Conservation (phyloP, 139 green algal species). For the Yamagishiella unicocca region DNA sequence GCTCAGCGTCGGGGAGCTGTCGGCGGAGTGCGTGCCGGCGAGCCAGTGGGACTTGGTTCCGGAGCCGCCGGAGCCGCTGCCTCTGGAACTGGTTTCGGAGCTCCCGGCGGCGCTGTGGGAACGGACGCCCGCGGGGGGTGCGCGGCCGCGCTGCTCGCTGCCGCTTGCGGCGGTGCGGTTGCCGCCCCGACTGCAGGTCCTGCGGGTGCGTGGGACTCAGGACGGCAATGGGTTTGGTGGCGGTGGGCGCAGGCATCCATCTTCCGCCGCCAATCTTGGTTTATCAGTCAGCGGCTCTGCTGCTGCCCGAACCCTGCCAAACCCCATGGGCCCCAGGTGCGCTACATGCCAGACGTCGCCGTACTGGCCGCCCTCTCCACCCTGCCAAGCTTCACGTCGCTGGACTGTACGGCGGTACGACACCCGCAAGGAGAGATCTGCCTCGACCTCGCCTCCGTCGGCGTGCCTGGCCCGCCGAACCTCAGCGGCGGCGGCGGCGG, state of each 20-base stretch:
- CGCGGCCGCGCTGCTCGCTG: neutral
- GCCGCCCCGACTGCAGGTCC: constrained; percentile 4
- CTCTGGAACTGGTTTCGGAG: neutral
- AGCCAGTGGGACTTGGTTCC: constrained; percentile 14
- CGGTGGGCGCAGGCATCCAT: no score
- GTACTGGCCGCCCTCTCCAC: constrained; percentile 10
- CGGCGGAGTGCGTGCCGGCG: neutral
- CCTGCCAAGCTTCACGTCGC: neutral
- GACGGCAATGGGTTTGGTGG: no score
- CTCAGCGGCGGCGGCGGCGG: neutral
- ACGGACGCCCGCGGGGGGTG: neutral
- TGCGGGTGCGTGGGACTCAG: neutral
- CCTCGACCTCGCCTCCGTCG: constrained; percentile 5
- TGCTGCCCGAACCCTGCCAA: no score
- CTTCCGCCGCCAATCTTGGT: no score
- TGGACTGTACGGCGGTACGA: neutral
- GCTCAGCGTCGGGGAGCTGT: constrained; percentile 25
- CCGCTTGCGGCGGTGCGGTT: neutral
- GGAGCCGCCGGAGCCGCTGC: constrained; percentile 14
- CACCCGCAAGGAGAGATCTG: constrained; percentile 25
- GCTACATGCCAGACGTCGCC: constrained; percentile 29
- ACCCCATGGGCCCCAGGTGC: neutral
- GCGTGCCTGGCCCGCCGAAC: neutral
- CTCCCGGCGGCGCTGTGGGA: neutral
- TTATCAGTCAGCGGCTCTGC: no score